A percentile compares a stretch with the other conserved stretches of the same genome.
Evolutionary conservation across 73 alveolate genomes (phyloP).

Genomic region (Chromera velia): DNA sequence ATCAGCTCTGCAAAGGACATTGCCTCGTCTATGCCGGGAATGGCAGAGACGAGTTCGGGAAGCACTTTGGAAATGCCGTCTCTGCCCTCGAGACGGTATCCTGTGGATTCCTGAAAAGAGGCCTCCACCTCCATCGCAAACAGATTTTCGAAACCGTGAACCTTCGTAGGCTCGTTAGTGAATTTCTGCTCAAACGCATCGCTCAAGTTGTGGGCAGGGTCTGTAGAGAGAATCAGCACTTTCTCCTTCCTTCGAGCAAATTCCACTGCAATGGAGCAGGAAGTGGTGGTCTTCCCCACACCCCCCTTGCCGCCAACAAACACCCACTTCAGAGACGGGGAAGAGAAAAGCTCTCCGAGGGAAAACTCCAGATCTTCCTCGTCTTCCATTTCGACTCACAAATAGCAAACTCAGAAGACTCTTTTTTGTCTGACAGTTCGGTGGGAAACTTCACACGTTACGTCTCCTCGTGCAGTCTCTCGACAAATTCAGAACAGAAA

Average conservation of each 20-base stretch:
- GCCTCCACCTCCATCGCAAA: conserved; percentile 61
- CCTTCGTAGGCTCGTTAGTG: conserved; percentile 74
- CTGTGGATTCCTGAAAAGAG: not conserved
- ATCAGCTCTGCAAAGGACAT: conserved; percentile 78
- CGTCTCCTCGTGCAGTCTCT: too few species aligned
- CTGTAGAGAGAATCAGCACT: conserved; percentile 93
- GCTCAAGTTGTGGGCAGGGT: conserved; percentile 98
- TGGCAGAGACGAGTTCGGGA: conserved; percentile 81
- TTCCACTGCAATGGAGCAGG: conserved; percentile 70
- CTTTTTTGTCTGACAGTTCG: too few species aligned
- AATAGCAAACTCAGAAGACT: too few species aligned
- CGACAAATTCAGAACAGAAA: too few species aligned
- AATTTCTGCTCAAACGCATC: conserved; percentile 95
- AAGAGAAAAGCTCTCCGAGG: not conserved
- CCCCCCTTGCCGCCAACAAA: conserved; percentile 99
- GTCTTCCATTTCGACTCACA: too few species aligned
- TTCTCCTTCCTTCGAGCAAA: conserved; percentile 68
- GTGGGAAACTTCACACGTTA: too few species aligned
- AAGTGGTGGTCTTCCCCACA: conserved; percentile 83
- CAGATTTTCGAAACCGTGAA: conserved; percentile 82
- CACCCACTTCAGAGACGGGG: conserved; percentile 77
- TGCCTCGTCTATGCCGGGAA: conserved; percentile 99
- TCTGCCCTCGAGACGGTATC: conserved; percentile 55
- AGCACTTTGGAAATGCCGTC: conserved; percentile 66
- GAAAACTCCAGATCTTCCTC: too few species aligned